Base-by-base conservation (phyloP, 2,329 filamentous ascomycete genomes). In the Penicillium sclerotiorum region DNA sequence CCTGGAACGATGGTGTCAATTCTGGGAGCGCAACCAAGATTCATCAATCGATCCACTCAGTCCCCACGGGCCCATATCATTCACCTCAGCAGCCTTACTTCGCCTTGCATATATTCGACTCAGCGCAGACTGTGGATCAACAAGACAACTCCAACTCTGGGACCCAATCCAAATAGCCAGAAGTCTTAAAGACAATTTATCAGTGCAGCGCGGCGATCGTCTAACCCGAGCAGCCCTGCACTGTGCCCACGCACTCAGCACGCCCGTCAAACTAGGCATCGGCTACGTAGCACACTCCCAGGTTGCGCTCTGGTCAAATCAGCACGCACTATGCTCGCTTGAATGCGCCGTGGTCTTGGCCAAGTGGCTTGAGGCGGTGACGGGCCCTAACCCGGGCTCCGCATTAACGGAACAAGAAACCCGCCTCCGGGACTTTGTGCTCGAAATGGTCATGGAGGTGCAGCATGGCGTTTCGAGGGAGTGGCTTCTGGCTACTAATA, bases 271-370 rank as follows among this genome's bases (percentile, higher is more conserved):
- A 18, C 59, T 83, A 0, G 80, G 80, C 0, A 76, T 83, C 13
- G 78, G 80, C 44, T 74, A 77, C 12, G 80, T 83, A 0, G 79
- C 79, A 0, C 69, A 77, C 13, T 83, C 78, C 13, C 79, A 82
- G 43, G 78, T 79, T 0, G 79, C 81, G 37, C 78, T 81, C 40
- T 83, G 80, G 80, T 80, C 78, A 4, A 79, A 81, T 2, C 72
- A 81, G n/a, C 80, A 83, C 45, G 79, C 79, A 0, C 68, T 83
- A 0, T 80, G 77, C 4, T 77, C 77, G 1, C 68, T 83, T 0
- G 80, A 83, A 56, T 82, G 79, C 17, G 79, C 78, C 0, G 73
- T 83, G 0, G 64, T 83, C 2, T 63, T 83, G 0, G 78, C 77
- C 12, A 82, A 82, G 38, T 70, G 68, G 67, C 61, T 70, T 1